A percentile compares a stretch with the other conserved stretches of the same genome.
Conservation (phyloP, 768 basidiomycete species). For the Lactarius indigo region DNA sequence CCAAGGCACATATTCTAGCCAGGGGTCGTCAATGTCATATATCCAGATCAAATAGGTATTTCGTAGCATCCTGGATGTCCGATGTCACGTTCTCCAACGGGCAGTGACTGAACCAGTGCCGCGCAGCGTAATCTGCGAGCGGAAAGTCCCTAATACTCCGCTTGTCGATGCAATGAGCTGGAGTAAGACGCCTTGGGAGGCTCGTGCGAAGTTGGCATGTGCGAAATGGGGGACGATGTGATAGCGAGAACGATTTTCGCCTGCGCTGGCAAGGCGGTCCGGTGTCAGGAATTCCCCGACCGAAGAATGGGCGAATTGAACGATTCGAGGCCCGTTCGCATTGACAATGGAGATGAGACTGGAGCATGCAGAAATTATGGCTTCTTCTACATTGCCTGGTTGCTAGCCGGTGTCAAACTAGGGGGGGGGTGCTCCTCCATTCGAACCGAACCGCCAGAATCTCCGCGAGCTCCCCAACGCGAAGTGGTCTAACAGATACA, state of each 20-base stretch:
- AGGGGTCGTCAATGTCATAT: background rate
- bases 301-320: no score
- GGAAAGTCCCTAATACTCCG: background rate
- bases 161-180: background rate
- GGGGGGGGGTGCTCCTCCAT: background rate
- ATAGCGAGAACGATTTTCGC: background rate
- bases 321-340: background rate
- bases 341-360: background rate
- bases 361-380: background rate
- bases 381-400: background rate
- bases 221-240: background rate
- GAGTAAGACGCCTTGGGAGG: background rate
- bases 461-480: background rate
- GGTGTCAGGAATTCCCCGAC: background rate
- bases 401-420: background rate
- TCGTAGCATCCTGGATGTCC: background rate
- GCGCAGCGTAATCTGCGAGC: background rate
- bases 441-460: slow-evolving; percentile 1
- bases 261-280: background rate
- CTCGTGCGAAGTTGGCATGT: background rate
- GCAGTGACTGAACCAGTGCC: background rate
- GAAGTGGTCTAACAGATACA: background rate
- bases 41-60: background rate
- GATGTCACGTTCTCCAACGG: background rate
- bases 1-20: background rate